A percentile compares a stretch with the other conserved stretches of the same genome.
Conservation (phyloP, 2,329 filamentous ascomycete genomes). For the Alternaria brassicicola region DNA sequence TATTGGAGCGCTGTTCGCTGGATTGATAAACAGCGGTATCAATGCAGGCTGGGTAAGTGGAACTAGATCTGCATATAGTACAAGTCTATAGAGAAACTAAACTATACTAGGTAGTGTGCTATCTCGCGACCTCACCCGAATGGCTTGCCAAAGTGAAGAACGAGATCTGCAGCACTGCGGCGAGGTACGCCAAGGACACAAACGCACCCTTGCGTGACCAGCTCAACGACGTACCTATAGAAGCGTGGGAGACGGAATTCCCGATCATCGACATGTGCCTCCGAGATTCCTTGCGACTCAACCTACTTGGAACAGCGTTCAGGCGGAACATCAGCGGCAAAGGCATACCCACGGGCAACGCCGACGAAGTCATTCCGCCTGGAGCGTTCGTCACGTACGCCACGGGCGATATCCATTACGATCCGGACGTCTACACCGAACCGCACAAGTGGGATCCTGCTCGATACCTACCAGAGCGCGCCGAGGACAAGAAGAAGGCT, state of each 20-base stretch:
- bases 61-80: not conserved
- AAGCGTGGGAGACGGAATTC: slow-evolving; percentile 63
- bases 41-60: slow-evolving; percentile 58
- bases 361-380: slow-evolving; percentile 57
- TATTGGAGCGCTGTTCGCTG: slow-evolving; percentile 62
- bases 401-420: slow-evolving; percentile 57
- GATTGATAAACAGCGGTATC: slow-evolving; percentile 63
- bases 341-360: slow-evolving; percentile 54
- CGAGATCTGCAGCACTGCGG: slow-evolving; percentile 57
- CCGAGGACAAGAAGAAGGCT: slow-evolving; percentile 54
- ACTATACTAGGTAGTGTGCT: slow-evolving; percentile 24
- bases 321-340: slow-evolving; percentile 58
- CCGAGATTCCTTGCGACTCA: slow-evolving; percentile 61
- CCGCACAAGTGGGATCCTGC: slow-evolving; percentile 59
- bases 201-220: slow-evolving; percentile 45
- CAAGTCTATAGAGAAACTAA: not conserved
- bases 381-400: slow-evolving; percentile 56
- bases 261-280: slow-evolving; percentile 60
- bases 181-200: slow-evolving; percentile 51
- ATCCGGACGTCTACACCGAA: slow-evolving; percentile 57
- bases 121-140: slow-evolving; percentile 43
- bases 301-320: slow-evolving; percentile 56
- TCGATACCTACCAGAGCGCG: slow-evolving; percentile 55
- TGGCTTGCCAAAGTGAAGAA: slow-evolving; percentile 55
- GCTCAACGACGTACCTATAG: slow-evolving; percentile 55